Evolutionary conservation across 345 rosid genomes (phyloP).

Genomic region (Capsella bursapastoris): DNA sequence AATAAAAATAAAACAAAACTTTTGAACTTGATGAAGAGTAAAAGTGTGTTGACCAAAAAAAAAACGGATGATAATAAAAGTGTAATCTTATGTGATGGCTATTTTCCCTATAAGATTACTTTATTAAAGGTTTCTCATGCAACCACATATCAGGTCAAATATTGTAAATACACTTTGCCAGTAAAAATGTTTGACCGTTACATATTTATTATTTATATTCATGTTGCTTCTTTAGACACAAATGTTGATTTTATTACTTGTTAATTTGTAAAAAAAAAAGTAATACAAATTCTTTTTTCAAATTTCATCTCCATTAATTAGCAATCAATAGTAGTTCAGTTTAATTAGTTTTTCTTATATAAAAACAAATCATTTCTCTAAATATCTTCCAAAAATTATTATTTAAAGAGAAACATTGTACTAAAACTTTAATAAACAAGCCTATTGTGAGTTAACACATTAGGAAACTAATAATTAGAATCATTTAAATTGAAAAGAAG

Average conservation of each 20-base stretch:
- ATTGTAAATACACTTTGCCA: conserved; percentile 13
- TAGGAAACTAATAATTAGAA: too few relatives aligned
- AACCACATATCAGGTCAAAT: conserved; percentile 13
- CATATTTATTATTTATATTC: not conserved
- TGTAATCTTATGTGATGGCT: not conserved
- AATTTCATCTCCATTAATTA: not conserved
- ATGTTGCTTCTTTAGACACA: not conserved
- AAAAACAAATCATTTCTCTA: too few relatives aligned
- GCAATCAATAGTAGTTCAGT: not conserved
- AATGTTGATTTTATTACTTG: not conserved
- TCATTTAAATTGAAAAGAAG: too few relatives aligned
- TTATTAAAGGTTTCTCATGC: conserved; percentile 3
- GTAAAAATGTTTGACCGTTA: conserved; percentile 28
- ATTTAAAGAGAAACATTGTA: too few relatives aligned
- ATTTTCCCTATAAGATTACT: not conserved
- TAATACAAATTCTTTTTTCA: too few relatives aligned
- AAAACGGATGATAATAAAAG: not conserved
- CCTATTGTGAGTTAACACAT: too few relatives aligned
- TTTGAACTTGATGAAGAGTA: not conserved
- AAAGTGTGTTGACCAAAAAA: not conserved
- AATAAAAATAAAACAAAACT: not conserved
- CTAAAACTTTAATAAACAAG: too few relatives aligned
- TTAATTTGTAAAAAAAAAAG: not conserved
- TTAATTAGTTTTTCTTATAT: not conserved
- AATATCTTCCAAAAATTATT: too few relatives aligned